phyloP scores from a whole-genome alignment of 495 filamentous ascomycete species.

The Trichoderma erinaceum region DNA sequence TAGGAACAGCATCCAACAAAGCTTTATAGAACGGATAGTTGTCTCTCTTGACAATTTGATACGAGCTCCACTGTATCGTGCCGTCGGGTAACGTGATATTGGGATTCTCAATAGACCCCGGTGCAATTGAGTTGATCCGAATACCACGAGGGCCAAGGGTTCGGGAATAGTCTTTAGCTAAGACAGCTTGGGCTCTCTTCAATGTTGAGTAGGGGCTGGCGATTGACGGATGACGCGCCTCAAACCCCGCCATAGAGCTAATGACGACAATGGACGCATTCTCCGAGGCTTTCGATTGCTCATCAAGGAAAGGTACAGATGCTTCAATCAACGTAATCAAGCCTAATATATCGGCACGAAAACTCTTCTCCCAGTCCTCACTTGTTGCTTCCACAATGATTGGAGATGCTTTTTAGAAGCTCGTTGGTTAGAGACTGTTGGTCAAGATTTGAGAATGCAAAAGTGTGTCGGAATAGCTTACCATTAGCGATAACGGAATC shows the following conservation, averaged over 20 bases:
- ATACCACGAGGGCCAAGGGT: neutral
- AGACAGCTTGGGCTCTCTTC: neutral
- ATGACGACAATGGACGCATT: neutral
- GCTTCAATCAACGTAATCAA: neutral
- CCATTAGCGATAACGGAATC: neutral
- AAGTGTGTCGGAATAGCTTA: neutral
- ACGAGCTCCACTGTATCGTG: neutral
- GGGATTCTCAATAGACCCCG: neutral
- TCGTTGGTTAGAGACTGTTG: too few species aligned
- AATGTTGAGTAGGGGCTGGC: neutral
- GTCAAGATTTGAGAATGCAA: neutral
- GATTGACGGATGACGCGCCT: neutral
- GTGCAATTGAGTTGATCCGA: neutral
- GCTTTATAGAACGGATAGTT: neutral
- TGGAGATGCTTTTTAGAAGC: neutral
- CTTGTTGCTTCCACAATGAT: neutral
- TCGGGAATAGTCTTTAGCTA: neutral
- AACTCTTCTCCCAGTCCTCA: neutral
- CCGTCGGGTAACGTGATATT: neutral
- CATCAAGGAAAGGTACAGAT: neutral
- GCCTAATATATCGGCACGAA: neutral
- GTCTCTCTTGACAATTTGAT: neutral
- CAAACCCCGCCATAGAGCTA: neutral
- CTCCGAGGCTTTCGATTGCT: neutral
- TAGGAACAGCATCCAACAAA: constrained; percentile 32